Evolutionary conservation across 192 early-diverging fungal species (phyloP).

Genomic region (Linnemannia elongata): DNA sequence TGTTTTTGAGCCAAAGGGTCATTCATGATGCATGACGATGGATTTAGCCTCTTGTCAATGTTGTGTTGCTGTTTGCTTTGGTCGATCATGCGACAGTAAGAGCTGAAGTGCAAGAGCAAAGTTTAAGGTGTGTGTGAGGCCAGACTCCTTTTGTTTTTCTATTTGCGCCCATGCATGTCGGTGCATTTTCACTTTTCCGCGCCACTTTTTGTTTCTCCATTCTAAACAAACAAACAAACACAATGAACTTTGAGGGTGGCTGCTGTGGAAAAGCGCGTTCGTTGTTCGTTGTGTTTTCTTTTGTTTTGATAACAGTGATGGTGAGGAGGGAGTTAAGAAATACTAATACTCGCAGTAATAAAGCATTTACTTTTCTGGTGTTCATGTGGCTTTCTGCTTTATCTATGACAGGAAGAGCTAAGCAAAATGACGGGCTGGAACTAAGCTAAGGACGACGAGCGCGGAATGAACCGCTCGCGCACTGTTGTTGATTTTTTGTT

Average conservation of each 20-base stretch:
- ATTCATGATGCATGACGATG: no score
- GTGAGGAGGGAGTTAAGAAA: no score
- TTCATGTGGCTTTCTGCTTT: neutral
- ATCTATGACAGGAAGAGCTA: neutral
- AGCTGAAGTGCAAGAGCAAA: neutral
- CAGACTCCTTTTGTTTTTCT: neutral
- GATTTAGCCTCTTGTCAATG: neutral
- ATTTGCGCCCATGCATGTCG: neutral
- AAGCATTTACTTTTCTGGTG: neutral
- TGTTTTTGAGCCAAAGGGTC: neutral
- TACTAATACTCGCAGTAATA: no score
- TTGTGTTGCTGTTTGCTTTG: neutral
- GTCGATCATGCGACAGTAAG: neutral
- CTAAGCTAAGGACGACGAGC: neutral
- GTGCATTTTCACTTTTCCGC: neutral
- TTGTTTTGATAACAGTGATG: no score
- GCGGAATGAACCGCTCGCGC: neutral
- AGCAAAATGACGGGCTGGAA: no score
- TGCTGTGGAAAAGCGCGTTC: neutral
- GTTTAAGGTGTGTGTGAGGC: neutral
- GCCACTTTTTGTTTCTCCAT: neutral
- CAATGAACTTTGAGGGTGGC: neutral
- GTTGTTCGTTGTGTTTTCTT: neutral
- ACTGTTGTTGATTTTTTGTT: neutral
- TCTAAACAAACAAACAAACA: neutral